Conservation (phyloP, 2,329 filamentous ascomycete genomes). For the Annulohypoxylon truncatum region DNA sequence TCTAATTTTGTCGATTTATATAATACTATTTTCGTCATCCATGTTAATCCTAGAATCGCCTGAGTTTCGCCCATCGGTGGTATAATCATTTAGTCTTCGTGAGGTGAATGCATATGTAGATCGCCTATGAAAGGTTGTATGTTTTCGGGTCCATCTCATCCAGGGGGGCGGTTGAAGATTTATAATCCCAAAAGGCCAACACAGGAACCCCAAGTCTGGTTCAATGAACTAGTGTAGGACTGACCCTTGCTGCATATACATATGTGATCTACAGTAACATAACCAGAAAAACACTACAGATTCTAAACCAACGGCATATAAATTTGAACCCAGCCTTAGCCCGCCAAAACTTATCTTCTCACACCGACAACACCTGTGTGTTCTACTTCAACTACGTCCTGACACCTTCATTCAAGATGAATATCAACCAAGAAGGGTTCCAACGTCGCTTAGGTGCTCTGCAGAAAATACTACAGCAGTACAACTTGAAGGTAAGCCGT, state of each 20-base stretch:
- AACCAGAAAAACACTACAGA: neutral
- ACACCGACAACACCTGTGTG: neutral
- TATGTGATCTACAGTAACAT: neutral
- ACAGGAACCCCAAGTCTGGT: neutral
- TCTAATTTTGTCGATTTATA: too few species aligned
- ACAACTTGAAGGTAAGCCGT: neutral
- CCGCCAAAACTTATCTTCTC: neutral
- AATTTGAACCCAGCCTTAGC: neutral
- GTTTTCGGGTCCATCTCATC: neutral
- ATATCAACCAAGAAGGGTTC: constrained; percentile 13
- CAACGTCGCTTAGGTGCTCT: constrained; percentile 9
- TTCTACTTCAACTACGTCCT: neutral
- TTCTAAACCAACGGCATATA: neutral
- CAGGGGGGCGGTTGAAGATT: neutral
- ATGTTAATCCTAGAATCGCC: too few species aligned
- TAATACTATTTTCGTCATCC: too few species aligned
- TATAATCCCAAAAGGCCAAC: neutral
- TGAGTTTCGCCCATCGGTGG: too few species aligned
- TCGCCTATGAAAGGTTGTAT: too few species aligned
- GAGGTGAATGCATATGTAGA: too few species aligned
- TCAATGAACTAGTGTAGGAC: neutral
- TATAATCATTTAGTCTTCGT: too few species aligned
- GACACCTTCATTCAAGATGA: neutral
- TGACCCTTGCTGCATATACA: neutral
- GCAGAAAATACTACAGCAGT: constrained; percentile 8